Conservation (phyloP, 306 rosid genomes). For the Dryas octopetala region DNA sequence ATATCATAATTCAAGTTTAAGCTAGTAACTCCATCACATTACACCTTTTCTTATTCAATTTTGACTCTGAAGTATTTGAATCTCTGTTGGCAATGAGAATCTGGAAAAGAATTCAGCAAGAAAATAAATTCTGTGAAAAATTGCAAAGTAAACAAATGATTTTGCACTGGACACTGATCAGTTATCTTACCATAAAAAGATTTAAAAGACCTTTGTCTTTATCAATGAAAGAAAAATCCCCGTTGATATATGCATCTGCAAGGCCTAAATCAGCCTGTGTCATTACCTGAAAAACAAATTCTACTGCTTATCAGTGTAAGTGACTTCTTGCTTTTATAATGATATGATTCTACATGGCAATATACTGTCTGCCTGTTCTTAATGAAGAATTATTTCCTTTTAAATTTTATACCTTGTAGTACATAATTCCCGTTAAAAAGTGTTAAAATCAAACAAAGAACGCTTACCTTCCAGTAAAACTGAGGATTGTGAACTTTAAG, state of each 20-base stretch:
- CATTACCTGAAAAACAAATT: conserved; percentile 56
- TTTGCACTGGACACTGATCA: not conserved
- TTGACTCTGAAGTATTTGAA: conserved; percentile 47
- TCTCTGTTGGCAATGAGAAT: conserved; percentile 84
- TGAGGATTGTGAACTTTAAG: conserved; percentile 71
- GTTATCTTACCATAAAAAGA: conserved; percentile 52
- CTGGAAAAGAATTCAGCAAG: conserved; percentile 39
- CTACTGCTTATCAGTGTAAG: not conserved
- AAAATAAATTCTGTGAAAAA: not conserved
- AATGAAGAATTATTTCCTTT: not conserved
- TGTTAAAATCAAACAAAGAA: not conserved
- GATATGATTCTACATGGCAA: not conserved
- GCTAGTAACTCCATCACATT: not conserved
- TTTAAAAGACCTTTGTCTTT: conserved; percentile 71
- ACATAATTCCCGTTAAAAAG: not conserved
- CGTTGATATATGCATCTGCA: conserved; percentile 84
- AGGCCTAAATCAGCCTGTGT: conserved; percentile 94
- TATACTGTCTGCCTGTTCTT: not conserved
- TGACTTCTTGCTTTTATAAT: not conserved
- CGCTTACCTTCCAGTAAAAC: conserved; percentile 87
- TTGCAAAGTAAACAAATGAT: conserved; percentile 2
- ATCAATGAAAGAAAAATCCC: conserved; percentile 72
- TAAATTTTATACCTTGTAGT: not conserved
- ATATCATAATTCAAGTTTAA: not conserved
- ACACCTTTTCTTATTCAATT: conserved; percentile 55